phyloP scores from a whole-genome alignment of 805 yeast genomes.

The Cyberlindnera maclurae region DNA sequence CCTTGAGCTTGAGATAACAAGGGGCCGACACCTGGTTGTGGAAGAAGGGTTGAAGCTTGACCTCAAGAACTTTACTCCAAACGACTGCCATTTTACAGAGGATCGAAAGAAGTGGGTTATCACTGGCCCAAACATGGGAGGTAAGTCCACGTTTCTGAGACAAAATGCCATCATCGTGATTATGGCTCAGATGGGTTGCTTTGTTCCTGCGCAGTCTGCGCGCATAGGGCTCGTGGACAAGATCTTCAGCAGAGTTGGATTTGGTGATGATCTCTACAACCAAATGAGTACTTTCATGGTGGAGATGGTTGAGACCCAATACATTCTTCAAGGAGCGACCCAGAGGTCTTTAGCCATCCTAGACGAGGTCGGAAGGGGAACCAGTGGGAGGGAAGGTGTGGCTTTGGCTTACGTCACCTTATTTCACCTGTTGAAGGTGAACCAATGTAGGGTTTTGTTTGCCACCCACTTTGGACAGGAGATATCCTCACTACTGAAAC shows the following conservation, averaged over 20 bases:
- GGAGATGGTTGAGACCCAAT: constrained; percentile 91
- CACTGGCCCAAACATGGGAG: constrained; percentile 98
- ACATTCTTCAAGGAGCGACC: constrained; percentile 75
- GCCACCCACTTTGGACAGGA: constrained; percentile 95
- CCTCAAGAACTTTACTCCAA: constrained; percentile 58
- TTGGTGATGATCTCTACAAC: constrained; percentile 92
- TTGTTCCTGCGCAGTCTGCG: constrained; percentile 74
- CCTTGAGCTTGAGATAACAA: constrained; percentile 39
- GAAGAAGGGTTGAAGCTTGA: constrained; percentile 51
- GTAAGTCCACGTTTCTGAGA: constrained; percentile 87
- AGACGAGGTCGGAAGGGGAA: constrained; percentile 87
- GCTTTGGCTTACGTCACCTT: constrained; percentile 96
- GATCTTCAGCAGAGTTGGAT: constrained; percentile 91
- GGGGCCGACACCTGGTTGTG: constrained; percentile 83
- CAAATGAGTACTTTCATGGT: constrained; percentile 96
- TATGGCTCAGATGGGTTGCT: constrained; percentile 85
- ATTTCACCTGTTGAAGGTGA: constrained; percentile 66
- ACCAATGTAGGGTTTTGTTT: constrained; percentile 74
- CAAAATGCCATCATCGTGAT: constrained; percentile 84
- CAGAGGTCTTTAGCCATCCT: constrained; percentile 76
- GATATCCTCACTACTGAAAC: constrained; percentile 64
- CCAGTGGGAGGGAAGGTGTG: constrained; percentile 86
- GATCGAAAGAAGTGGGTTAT: constrained; percentile 60
- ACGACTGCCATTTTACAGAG: constrained; percentile 62
- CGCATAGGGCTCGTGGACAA: constrained; percentile 83